Base-by-base conservation (phyloP, 2,329 filamentous ascomycete species). In the Cladosporium sp. region DNA sequence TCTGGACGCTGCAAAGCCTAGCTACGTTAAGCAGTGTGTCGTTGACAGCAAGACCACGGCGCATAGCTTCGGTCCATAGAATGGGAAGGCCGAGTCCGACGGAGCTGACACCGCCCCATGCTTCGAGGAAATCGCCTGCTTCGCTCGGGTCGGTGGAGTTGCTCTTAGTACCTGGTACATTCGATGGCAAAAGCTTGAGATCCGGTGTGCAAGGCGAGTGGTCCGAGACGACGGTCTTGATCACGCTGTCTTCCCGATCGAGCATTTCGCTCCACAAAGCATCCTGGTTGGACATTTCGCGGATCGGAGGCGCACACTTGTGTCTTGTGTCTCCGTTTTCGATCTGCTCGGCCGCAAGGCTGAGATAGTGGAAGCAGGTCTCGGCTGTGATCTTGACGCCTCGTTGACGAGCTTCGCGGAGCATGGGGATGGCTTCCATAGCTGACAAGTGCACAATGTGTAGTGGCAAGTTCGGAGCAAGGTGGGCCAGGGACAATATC, bases 161-260 rank as follows among this genome's bases (percentile, higher is more conserved):
- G 59, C 69, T 71, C 61, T 66, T 69, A 66, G 72, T 73, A 38
- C 80, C 79, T 15, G 80, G 84, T n/a, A 94, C 80, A 65, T 88
- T 83, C 0, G 81, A 74, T 0, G 93, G 92, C 0, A 97, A 83
- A 17, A 96, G 83, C 75, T 99, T 99, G 56, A 99, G 82, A 70
- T 96, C 87, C 0, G 94, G 93, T 3, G 94, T 97, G 79, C 94
- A 97, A 5, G 94, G 94, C 5, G 90, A 96, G 79, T 99, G 94
- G 71, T 97, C 94, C 0, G 89, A 95, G 2, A 99, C 94, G 30
- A 99, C 84, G 0, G 94, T 97, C 70, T 86, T 84, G 73, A 99
- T 92, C 64, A 95, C 90, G 9, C 90, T 90, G 67, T 92, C 86
- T 36, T 80, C 78, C 11, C 59, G 51, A 19, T 69, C 77, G 65